phyloP scores from a whole-genome alignment of 768 basidiomycete genomes.

The Tulasnella sp. region DNA sequence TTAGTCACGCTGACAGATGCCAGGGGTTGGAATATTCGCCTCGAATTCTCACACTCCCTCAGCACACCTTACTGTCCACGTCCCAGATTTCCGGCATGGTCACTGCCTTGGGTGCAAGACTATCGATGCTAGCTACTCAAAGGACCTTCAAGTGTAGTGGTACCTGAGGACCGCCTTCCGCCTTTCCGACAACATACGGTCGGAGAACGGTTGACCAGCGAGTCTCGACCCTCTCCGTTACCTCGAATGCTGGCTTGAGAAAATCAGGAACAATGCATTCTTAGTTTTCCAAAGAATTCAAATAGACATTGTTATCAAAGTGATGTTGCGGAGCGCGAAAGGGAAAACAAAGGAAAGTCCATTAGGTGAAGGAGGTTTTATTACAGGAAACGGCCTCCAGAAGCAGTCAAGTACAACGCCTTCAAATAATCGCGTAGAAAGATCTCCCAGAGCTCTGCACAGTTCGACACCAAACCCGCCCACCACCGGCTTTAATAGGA shows the following conservation, averaged over 20 bases:
- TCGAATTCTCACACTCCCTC: background rate
- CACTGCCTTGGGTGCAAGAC: no score
- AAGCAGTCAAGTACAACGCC: background rate
- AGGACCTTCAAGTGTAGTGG: conserved; percentile 11
- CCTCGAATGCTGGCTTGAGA: no score
- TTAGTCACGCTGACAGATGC: background rate
- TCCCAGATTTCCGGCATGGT: no score
- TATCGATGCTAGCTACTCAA: background rate
- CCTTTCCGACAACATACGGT: conserved; percentile 14
- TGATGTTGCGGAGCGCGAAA: no score
- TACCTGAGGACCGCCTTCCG: conserved; percentile 11
- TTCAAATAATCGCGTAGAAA: background rate
- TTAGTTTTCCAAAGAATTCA: no score
- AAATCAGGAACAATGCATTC: no score
- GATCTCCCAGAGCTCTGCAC: background rate
- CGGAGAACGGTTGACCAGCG: conserved; percentile 14
- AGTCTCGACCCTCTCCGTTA: conserved; percentile 18
- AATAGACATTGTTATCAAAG: no score
- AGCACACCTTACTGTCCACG: no score
- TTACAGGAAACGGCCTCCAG: background rate
- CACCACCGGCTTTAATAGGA: background rate
- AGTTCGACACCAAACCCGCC: background rate
- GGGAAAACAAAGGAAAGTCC: background rate
- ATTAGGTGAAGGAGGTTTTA: background rate
- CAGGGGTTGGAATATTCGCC: background rate